These are phyloP conservation scores for Podila epicladia DNA, from an alignment of 192 early-diverging fungal species.

Conservation along the genomic window DNA sequence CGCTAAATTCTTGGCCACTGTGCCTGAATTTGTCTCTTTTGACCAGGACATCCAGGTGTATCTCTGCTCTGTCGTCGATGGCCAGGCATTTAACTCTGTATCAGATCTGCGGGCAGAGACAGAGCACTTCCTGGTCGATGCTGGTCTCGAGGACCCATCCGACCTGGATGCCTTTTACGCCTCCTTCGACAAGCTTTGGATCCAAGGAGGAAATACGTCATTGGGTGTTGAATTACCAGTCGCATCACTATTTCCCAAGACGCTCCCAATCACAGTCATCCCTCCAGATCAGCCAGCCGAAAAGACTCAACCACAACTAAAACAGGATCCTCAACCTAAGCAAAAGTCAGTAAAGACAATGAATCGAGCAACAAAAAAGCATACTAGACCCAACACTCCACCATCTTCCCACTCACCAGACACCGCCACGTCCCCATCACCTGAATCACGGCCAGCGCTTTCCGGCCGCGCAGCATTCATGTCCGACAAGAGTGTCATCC, in stretches of 20 bases:
- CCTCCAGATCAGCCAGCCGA: too few relatives aligned
- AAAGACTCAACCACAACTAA: too few relatives aligned
- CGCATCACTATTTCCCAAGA: too few relatives aligned
- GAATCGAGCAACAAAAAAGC: too few relatives aligned
- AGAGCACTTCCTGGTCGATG: slow-evolving; percentile 70
- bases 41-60: slow-evolving; percentile 47
- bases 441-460: neutral
- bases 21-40: slow-evolving; percentile 29
- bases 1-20: slow-evolving; percentile 31
- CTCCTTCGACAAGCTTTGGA: slow-evolving; percentile 7
- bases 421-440: neutral
- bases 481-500: slow-evolving; percentile 54
- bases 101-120: slow-evolving; percentile 68
- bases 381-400: slow-evolving; percentile 8
- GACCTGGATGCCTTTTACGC: slow-evolving; percentile 59
- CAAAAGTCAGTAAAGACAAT: too few relatives aligned
- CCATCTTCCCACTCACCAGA: neutral
- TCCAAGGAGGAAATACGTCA: neutral
- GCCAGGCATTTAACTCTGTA: slow-evolving; percentile 33
- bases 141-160: slow-evolving; percentile 58
- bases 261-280: neutral
- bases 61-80: slow-evolving; percentile 36
- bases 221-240: neutral
- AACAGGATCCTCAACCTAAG: too few relatives aligned
- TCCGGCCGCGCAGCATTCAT: slow-evolving; percentile 13